Percentiles rank a stretch among this genome's conserved stretches.
Evolutionary conservation across 108 stramenopile species (phyloP).

Genomic region (Fistulifera solaris): DNA sequence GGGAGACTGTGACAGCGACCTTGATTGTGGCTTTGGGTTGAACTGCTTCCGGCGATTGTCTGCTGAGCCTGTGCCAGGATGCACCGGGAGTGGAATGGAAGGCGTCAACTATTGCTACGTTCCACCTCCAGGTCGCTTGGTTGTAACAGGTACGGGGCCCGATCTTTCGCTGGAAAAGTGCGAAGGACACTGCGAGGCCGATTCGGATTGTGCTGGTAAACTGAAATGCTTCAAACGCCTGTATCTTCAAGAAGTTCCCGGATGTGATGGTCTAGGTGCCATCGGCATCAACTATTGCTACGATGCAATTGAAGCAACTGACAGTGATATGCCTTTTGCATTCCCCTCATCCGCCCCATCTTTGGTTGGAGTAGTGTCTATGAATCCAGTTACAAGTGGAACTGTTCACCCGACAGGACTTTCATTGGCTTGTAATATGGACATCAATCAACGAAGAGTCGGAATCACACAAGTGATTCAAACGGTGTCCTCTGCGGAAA

Average conservation of each 20-base stretch:
- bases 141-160: neutral
- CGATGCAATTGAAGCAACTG: too few relatives aligned
- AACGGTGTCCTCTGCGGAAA: slow-evolving; percentile 1
- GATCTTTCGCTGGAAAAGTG: slow-evolving; percentile 8
- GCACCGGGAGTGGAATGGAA: slow-evolving; percentile 27
- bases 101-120: slow-evolving; percentile 25
- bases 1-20: slow-evolving; percentile 54
- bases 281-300: too few relatives aligned
- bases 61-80: slow-evolving; percentile 43
- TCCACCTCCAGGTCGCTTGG: neutral
- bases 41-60: slow-evolving; percentile 31
- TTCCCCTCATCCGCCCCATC: too few relatives aligned
- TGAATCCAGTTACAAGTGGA: too few relatives aligned
- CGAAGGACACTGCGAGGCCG: slow-evolving; percentile 36
- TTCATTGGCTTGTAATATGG: too few relatives aligned
- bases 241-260: slow-evolving; percentile 12
- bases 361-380: too few relatives aligned
- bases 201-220: slow-evolving; percentile 21
- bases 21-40: slow-evolving; percentile 41
- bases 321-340: too few relatives aligned
- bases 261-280: slow-evolving; percentile 5
- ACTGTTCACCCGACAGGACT: too few relatives aligned
- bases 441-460: too few relatives aligned
- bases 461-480: too few relatives aligned
- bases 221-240: slow-evolving; percentile 23